phyloP scores from a whole-genome alignment of 2,329 filamentous ascomycete genomes.

The Colletotrichum cuscutae region DNA sequence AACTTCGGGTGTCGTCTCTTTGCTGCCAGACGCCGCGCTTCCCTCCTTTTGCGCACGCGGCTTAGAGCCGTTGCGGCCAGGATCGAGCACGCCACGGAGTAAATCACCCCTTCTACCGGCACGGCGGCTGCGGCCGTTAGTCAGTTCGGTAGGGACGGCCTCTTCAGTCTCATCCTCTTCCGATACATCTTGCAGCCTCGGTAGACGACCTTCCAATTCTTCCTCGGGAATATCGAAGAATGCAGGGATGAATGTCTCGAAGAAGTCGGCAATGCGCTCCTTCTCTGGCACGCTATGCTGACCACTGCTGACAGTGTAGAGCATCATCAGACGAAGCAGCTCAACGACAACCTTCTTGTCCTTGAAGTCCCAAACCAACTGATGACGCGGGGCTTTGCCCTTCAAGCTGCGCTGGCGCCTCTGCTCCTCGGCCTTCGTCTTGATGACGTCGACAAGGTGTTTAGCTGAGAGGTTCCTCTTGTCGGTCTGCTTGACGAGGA shows the following conservation, averaged over 20 bases:
- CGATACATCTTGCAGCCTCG: conserved; percentile 75
- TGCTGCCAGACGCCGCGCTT: conserved; percentile 80
- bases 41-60: conserved; percentile 81
- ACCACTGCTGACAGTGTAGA: conserved; percentile 74
- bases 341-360: conserved; percentile 76
- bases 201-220: conserved; percentile 72
- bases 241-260: conserved; percentile 78
- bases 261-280: conserved; percentile 78
- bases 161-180: conserved; percentile 84
- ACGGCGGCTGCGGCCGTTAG: conserved; percentile 74
- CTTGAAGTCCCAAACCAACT: conserved; percentile 79
- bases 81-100: conserved; percentile 87
- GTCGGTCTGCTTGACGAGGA: conserved; percentile 86
- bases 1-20: conserved; percentile 88
- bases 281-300: conserved; percentile 79
- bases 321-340: conserved; percentile 69
- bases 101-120: conserved; percentile 83
- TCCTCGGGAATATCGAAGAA: conserved; percentile 83
- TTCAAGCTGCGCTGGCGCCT: conserved; percentile 75
- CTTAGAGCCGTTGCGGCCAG: conserved; percentile 75
- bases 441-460: conserved; percentile 88
- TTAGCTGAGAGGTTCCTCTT: conserved; percentile 93
- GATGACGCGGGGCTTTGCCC: conserved; percentile 72
- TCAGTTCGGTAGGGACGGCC: conserved; percentile 74
- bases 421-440: conserved; percentile 92